Percentiles rank a stretch among this genome's conserved stretches.
Conservation (phyloP, 2,329 filamentous ascomycete genomes). For the Aspergillus sp. region DNA sequence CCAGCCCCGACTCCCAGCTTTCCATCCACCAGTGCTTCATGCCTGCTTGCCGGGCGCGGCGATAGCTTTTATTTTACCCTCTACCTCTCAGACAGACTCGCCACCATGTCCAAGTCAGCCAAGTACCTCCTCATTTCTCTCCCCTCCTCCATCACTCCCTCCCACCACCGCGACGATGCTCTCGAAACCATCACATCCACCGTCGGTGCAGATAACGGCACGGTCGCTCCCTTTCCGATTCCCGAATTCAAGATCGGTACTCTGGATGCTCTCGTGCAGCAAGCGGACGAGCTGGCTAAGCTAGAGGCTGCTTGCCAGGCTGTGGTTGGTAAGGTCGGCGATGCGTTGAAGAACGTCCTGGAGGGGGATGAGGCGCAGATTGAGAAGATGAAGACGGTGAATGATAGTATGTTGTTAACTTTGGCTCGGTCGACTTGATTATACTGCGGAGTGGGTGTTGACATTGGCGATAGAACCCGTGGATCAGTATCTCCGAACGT, state of each 20-base stretch:
- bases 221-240: slow-evolving; percentile 73
- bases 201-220: slow-evolving; percentile 72
- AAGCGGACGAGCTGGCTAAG: slow-evolving; percentile 92
- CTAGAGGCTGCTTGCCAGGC: slow-evolving; percentile 75
- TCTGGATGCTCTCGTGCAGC: slow-evolving; percentile 88
- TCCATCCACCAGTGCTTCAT: slow-evolving; percentile 11
- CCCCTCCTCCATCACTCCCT: slow-evolving; percentile 81
- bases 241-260: slow-evolving; percentile 98
- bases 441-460: background rate
- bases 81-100: background rate
- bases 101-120: slow-evolving; percentile 44
- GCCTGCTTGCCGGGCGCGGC: slow-evolving; percentile 27
- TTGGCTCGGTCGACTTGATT: background rate
- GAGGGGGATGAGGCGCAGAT: slow-evolving; percentile 82
- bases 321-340: slow-evolving; percentile 83
- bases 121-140: slow-evolving; percentile 90
- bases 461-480: slow-evolving; percentile 71
- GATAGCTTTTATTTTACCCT: slow-evolving; percentile 12
- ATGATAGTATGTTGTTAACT: slow-evolving; percentile 69
- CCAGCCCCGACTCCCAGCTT: background rate
- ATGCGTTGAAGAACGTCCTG: slow-evolving; percentile 78
- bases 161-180: slow-evolving; percentile 77
- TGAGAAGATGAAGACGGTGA: slow-evolving; percentile 85
- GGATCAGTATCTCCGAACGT: slow-evolving; percentile 84
- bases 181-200: slow-evolving; percentile 72